phyloP scores from a whole-genome alignment of 495 filamentous ascomycete species.

The Penicillium manginii region DNA sequence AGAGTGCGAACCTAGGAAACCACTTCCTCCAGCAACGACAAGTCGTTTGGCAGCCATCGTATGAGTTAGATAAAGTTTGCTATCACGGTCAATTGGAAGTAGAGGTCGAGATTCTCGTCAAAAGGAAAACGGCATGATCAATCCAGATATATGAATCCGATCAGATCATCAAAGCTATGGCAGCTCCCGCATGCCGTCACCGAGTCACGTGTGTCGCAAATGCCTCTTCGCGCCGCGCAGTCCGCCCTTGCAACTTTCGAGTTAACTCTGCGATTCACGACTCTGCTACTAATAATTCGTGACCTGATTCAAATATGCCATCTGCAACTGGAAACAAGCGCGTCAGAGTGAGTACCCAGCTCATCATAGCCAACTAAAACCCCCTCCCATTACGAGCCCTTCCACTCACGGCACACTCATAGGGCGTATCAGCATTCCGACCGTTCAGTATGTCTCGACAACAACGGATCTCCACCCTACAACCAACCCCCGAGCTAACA shows the following conservation, averaged over 20 bases:
- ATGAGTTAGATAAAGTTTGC: neutral
- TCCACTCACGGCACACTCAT: conserved; percentile 34
- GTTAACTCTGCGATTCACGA: neutral
- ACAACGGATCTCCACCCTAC: neutral
- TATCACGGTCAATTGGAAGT: neutral
- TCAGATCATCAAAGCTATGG: conserved; percentile 8
- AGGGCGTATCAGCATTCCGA: conserved; percentile 70
- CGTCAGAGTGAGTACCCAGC: conserved; percentile 50
- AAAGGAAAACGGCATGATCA: neutral
- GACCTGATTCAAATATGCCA: conserved; percentile 46
- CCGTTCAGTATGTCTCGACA: conserved; percentile 62
- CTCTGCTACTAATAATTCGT: neutral
- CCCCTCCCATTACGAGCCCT: neutral
- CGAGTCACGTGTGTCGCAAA: conserved; percentile 22
- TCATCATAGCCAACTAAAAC: conserved; percentile 20
- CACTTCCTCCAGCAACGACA: conserved; percentile 90
- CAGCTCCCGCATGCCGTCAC: conserved; percentile 27
- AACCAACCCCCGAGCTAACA: neutral
- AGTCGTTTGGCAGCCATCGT: conserved; percentile 65
- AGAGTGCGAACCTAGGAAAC: conserved; percentile 73
- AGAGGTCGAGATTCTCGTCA: neutral
- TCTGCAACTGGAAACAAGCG: conserved; percentile 60
- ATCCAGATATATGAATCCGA: neutral
- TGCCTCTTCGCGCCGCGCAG: conserved; percentile 3
- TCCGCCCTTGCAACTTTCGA: conserved; percentile 8